These are phyloP conservation scores for Schizothecium vesticola DNA, from an alignment of 495 filamentous ascomycete genomes.

Conservation along the genomic window DNA sequence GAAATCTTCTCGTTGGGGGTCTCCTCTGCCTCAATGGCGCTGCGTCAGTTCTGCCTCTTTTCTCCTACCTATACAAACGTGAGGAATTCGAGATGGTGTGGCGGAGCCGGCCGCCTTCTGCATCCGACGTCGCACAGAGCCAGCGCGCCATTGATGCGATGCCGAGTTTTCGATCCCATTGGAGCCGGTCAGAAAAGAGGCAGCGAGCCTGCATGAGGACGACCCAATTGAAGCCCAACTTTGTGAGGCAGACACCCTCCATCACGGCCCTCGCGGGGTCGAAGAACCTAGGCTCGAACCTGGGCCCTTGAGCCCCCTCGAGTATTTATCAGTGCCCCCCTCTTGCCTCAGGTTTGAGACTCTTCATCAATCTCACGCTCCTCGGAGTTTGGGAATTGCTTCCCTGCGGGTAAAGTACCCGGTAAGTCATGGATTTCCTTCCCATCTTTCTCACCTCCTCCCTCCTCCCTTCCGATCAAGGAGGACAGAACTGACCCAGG, in stretches of 20 bases:
- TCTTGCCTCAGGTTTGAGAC: neutral
- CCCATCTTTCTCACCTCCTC: neutral
- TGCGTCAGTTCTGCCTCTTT: neutral
- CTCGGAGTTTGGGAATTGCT: neutral
- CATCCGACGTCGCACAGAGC: neutral
- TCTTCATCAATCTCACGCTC: neutral
- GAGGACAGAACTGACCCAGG: neutral
- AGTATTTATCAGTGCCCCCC: neutral
- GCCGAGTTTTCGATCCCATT: neutral
- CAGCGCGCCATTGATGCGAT: neutral
- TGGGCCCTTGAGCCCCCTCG: neutral
- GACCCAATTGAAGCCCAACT: neutral
- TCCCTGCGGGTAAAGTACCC: neutral
- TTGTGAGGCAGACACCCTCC: neutral
- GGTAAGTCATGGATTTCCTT: neutral
- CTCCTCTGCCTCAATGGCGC: neutral
- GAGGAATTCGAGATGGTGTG: neutral
- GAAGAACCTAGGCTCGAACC: neutral
- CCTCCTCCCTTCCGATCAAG: neutral
- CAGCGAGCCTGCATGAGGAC: neutral
- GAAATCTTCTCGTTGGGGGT: neutral
- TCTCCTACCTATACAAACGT: neutral
- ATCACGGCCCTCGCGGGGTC: neutral
- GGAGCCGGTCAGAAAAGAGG: neutral
- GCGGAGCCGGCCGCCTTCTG: neutral